A percentile compares a stretch with the other conserved stretches of the same genome.
Evolutionary conservation across 768 basidiomycete genomes (phyloP).

Genomic region (Plicaturopsis crispa): DNA sequence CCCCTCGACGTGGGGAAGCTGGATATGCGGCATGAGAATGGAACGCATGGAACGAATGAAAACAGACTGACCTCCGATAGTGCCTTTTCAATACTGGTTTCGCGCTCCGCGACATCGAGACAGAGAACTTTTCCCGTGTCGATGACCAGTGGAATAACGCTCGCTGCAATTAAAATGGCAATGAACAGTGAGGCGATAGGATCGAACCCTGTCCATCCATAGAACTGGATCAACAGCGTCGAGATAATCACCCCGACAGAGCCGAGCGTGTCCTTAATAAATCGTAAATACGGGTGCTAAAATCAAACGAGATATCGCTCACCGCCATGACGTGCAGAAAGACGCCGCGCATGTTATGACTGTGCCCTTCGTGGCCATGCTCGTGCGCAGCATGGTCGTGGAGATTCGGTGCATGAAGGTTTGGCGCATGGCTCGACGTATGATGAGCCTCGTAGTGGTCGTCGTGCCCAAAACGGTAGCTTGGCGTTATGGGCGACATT

Average conservation of each 20-base stretch:
- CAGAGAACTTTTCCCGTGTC: slow-evolving; percentile 87
- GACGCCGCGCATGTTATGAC: slow-evolving; percentile 98
- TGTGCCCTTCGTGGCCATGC: slow-evolving; percentile 72
- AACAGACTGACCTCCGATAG: slow-evolving; percentile 48
- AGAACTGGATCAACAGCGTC: slow-evolving; percentile 89
- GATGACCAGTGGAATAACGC: slow-evolving; percentile 90
- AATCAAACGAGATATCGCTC: no score
- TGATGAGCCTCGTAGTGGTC: slow-evolving; percentile 47
- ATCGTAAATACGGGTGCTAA: slow-evolving; percentile 1
- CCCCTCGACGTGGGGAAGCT: slow-evolving; percentile 75
- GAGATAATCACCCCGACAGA: slow-evolving; percentile 98
- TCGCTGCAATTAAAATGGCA: slow-evolving; percentile 89
- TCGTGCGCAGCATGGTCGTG: slow-evolving; percentile 47
- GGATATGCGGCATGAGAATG: slow-evolving; percentile 4
- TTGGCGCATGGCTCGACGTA: slow-evolving; percentile 29
- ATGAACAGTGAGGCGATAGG: slow-evolving; percentile 97
- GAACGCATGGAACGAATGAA: not conserved
- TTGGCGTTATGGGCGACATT: slow-evolving; percentile 58
- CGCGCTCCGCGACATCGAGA: slow-evolving; percentile 71
- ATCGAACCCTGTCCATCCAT: slow-evolving; percentile 99
- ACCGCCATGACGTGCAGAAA: slow-evolving; percentile 97
- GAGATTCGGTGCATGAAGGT: slow-evolving; percentile 32
- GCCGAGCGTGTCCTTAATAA: slow-evolving; percentile 78
- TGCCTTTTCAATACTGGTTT: slow-evolving; percentile 45
- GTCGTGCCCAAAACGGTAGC: slow-evolving; percentile 47